These are phyloP conservation scores for Magnaporthales sp. DNA, from an alignment of 2,329 filamentous ascomycete species.

Conservation along the genomic window DNA sequence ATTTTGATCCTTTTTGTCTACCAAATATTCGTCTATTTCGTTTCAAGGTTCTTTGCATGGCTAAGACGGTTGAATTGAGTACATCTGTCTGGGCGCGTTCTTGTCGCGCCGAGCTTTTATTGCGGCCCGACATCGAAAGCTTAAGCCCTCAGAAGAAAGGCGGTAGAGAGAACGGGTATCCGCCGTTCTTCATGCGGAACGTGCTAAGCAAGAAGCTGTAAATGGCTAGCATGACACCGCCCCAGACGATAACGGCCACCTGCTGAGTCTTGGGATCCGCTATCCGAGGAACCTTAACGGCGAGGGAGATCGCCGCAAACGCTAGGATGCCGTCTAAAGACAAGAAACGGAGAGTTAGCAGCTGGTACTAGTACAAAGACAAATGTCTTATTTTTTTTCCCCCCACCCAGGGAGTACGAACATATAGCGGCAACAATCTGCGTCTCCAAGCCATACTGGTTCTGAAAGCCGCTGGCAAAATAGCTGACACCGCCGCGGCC, in stretches of 20 bases:
- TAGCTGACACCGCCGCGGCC: conserved; percentile 81
- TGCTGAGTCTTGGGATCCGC: conserved; percentile 69
- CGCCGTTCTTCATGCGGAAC: conserved; percentile 89
- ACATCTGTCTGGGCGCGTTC: not conserved
- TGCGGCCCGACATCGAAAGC: not conserved
- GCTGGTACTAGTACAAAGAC: not conserved
- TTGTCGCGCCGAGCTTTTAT: not conserved
- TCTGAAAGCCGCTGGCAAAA: conserved; percentile 87
- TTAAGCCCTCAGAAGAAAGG: conserved; percentile 59
- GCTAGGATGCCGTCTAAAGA: conserved; percentile 58
- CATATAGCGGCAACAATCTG: conserved; percentile 92
- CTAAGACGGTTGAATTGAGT: not conserved
- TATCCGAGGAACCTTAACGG: conserved; percentile 87
- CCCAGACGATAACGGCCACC: conserved; percentile 73
- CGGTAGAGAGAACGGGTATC: conserved; percentile 89
- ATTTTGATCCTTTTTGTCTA: not conserved
- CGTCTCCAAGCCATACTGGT: conserved; percentile 87
- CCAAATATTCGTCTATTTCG: not conserved
- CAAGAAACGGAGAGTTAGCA: not conserved
- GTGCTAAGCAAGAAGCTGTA: conserved; percentile 93
- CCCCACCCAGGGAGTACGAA: conserved; percentile 33
- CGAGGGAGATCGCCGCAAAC: conserved; percentile 85
- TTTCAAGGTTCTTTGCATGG: not conserved
- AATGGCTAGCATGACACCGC: conserved; percentile 64
- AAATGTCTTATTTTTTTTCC: not conserved